A percentile compares a stretch with the other conserved stretches of the same genome.
phyloP scores from a whole-genome alignment of 2,329 filamentous ascomycete species.

The Anthostomella pinea region DNA sequence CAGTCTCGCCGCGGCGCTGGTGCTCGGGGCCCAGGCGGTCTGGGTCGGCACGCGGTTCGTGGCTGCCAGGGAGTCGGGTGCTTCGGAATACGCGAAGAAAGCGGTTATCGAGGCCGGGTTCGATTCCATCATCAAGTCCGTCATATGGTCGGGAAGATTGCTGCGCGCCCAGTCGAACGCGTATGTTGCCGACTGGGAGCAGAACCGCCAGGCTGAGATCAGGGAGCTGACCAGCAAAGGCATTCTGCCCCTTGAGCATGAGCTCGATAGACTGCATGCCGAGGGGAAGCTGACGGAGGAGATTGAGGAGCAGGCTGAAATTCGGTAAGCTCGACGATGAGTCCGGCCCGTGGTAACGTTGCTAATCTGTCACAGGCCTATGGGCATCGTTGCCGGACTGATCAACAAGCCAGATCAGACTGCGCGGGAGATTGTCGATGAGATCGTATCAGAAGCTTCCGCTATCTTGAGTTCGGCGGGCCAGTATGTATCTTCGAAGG shows the following conservation, averaged over 20 bases:
- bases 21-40: conserved; percentile 70
- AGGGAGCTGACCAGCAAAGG: conserved; percentile 86
- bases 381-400: conserved; percentile 10
- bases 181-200: conserved; percentile 93
- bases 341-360: too few relatives aligned
- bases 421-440: conserved; percentile 10
- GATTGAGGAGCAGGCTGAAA: conserved; percentile 9
- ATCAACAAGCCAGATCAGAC: conserved; percentile 10
- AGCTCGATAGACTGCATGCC: conserved; percentile 10
- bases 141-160: conserved; percentile 94
- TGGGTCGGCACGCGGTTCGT: conserved; percentile 97
- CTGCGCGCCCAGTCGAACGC: conserved; percentile 86
- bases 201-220: conserved; percentile 82
- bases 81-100: conserved; percentile 11
- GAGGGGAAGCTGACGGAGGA: conserved; percentile 14
- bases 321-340: conserved; percentile 6
- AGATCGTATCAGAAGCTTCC: conserved; percentile 9
- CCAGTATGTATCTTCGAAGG: conserved; percentile 2
- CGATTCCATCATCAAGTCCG: conserved; percentile 55
- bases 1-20: conserved; percentile 82
- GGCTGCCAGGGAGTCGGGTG: conserved; percentile 9
- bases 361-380: conserved; percentile 7
- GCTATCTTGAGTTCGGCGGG: conserved; percentile 4
- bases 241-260: conserved; percentile 77
- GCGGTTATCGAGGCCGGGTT: conserved; percentile 10